Conservation (phyloP, 108 stramenopile genomes). For the Nitzschia palea region DNA sequence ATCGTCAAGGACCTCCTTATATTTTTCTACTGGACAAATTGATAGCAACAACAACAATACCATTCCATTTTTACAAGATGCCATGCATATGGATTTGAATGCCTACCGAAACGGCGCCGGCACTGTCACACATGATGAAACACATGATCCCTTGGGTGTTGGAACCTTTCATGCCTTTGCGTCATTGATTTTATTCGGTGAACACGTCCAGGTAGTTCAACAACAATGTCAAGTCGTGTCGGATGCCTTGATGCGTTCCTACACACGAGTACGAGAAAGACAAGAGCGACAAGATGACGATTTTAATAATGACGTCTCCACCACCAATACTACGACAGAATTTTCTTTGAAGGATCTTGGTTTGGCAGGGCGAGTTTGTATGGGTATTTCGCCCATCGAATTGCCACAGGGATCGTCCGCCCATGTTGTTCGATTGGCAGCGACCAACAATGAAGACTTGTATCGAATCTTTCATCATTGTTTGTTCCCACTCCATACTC, state of each 20-base stretch:
- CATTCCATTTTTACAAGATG: conserved; percentile 33
- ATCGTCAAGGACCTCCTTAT: conserved; percentile 12
- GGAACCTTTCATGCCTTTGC: conserved; percentile 36
- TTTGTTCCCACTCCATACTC: conserved; percentile 27
- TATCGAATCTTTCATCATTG: conserved; percentile 53
- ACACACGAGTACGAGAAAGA: conserved; percentile 42
- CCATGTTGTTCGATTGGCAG: conserved; percentile 39
- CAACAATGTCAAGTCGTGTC: conserved; percentile 26
- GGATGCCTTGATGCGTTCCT: conserved; percentile 17
- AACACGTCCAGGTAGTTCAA: conserved; percentile 19
- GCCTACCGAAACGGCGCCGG: background rate
- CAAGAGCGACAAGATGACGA: background rate
- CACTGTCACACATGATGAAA: conserved; percentile 3
- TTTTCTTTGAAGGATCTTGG: background rate
- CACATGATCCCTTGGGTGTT: conserved; percentile 26
- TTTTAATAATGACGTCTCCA: too few species aligned
- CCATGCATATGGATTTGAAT: conserved; percentile 29
- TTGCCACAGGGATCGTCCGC: conserved; percentile 1
- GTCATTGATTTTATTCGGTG: conserved; percentile 45
- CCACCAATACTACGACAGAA: background rate
- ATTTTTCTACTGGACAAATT: background rate
- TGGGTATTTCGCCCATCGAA: conserved; percentile 34
- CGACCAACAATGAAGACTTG: conserved; percentile 53
- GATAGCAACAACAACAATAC: background rate
- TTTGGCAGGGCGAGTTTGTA: conserved; percentile 30